Conservation (phyloP, 83 land plant genomes). For the Thuja plicata region DNA sequence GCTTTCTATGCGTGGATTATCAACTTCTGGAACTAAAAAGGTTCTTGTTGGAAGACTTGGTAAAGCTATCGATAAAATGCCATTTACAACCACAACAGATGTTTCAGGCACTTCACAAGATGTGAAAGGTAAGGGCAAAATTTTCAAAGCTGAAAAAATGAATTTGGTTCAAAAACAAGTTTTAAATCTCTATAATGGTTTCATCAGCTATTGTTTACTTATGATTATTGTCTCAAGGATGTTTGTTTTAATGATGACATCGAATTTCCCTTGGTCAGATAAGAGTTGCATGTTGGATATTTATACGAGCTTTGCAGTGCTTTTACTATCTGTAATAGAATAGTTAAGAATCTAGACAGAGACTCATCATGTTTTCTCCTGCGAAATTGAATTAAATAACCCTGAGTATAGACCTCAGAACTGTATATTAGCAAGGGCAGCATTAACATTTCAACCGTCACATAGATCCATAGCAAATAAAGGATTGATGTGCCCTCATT, state of each 20-base stretch:
- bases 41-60: constrained; percentile 38
- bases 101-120: neutral
- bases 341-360: neutral
- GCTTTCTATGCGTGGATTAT: constrained; percentile 27
- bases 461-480: neutral
- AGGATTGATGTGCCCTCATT: neutral
- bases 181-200: neutral
- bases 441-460: neutral
- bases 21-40: constrained; percentile 41
- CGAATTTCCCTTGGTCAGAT: neutral
- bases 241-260: neutral
- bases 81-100: neutral
- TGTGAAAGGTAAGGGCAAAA: neutral
- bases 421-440: neutral
- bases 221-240: neutral
- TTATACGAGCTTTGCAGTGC: neutral
- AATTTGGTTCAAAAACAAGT: neutral
- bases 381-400: neutral
- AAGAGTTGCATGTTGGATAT: neutral
- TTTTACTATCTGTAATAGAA: neutral
- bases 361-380: neutral
- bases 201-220: neutral
- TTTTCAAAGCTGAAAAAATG: neutral
- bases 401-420: neutral
- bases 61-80: neutral